Conservation (phyloP, 2,329 filamentous ascomycete species). For the Fusarium siculi region DNA sequence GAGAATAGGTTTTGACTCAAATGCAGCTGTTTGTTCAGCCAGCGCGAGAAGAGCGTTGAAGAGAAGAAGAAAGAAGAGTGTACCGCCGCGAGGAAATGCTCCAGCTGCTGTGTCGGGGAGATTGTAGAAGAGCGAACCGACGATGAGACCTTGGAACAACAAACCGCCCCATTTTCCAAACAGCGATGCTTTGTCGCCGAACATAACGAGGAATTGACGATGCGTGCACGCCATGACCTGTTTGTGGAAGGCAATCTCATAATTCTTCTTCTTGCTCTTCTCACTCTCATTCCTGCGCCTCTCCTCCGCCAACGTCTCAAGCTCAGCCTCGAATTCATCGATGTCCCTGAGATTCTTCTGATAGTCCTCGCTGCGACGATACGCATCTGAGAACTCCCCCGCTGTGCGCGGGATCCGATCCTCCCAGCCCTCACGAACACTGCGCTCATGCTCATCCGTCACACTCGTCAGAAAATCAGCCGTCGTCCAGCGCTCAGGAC, state of each 20-base stretch:
- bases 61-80: constrained; percentile 63
- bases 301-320: constrained; percentile 57
- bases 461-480: constrained; percentile 83
- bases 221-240: constrained; percentile 78
- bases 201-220: constrained; percentile 82
- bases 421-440: constrained; percentile 73
- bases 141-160: constrained; percentile 77
- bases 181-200: constrained; percentile 78
- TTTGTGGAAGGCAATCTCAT: constrained; percentile 78
- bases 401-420: constrained; percentile 74
- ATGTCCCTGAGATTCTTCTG: constrained; percentile 70
- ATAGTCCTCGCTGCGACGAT: constrained; percentile 71
- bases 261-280: constrained; percentile 74
- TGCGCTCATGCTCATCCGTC: constrained; percentile 77
- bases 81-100: constrained; percentile 67
- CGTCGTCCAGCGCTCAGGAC: constrained; percentile 76
- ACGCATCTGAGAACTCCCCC: constrained; percentile 73
- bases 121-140: constrained; percentile 83
- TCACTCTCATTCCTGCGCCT: constrained; percentile 71
- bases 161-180: constrained; percentile 86
- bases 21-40: constrained; percentile 75
- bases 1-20: constrained; percentile 71
- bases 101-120: constrained; percentile 67
- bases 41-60: constrained; percentile 75
- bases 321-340: constrained; percentile 70